Evolutionary conservation across 805 yeast species (phyloP).

Genomic region (Candida ortonii): DNA sequence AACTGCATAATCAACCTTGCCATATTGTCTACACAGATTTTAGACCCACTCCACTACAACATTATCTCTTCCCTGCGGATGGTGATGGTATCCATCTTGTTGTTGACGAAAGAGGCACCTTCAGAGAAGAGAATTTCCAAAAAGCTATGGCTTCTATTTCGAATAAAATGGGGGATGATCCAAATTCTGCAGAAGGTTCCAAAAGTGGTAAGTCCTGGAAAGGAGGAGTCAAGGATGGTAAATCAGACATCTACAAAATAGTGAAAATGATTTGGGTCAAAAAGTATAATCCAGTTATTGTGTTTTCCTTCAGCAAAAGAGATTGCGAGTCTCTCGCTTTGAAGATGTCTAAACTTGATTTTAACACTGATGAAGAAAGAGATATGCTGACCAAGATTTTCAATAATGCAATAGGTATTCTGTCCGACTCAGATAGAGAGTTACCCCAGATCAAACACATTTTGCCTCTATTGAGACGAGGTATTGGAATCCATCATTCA

Average conservation of each 20-base stretch:
- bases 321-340: conserved; percentile 94
- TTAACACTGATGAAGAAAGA: conserved; percentile 91
- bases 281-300: conserved; percentile 96
- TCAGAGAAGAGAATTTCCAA: conserved; percentile 96
- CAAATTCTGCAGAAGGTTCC: conserved; percentile 52
- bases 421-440: conserved; percentile 88
- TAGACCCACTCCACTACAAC: conserved; percentile 98
- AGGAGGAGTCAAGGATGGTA: conserved; percentile 67
- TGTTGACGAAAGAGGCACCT: conserved; percentile 94
- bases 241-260: conserved; percentile 90
- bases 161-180: conserved; percentile 81
- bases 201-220: conserved; percentile 72
- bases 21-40: conserved; percentile 98
- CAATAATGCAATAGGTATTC: conserved; percentile 80
- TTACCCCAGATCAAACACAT: conserved; percentile 93
- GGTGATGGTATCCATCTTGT: conserved; percentile 98
- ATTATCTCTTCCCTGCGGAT: conserved; percentile 95
- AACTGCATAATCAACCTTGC: conserved; percentile 93
- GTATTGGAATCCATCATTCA: conserved; percentile 98
- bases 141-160: conserved; percentile 95
- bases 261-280: conserved; percentile 98
- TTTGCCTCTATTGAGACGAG: conserved; percentile 83
- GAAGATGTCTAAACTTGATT: conserved; percentile 93
- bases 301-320: conserved; percentile 94
- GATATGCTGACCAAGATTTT: conserved; percentile 87